phyloP scores from a whole-genome alignment of 2,329 filamentous ascomycete species.

The Passalora sequoiae region DNA sequence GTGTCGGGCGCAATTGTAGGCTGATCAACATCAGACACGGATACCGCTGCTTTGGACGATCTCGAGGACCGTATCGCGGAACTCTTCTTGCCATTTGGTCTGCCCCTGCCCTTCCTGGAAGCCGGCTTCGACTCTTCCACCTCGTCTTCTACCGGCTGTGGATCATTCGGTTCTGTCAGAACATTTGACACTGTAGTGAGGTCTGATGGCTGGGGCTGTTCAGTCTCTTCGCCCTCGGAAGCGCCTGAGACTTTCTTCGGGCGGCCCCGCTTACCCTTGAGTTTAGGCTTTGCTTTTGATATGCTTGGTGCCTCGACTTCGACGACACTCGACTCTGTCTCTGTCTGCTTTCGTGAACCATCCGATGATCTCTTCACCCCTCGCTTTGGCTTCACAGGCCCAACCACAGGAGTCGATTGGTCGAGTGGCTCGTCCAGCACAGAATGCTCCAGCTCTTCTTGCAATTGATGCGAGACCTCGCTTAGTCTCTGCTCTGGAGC shows the following conservation, averaged over 20 bases:
- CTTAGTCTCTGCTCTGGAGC: slow-evolving; percentile 16
- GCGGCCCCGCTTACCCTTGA: slow-evolving; percentile 22
- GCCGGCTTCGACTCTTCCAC: slow-evolving; percentile 17
- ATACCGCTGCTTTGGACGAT: slow-evolving; percentile 23
- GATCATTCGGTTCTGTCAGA: slow-evolving; percentile 12
- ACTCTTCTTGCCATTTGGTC: slow-evolving; percentile 25
- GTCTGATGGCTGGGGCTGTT: neutral
- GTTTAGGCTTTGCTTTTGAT: slow-evolving; percentile 28
- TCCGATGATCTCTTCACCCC: slow-evolving; percentile 38
- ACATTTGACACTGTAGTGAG: slow-evolving; percentile 5
- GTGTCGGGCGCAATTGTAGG: too few species aligned
- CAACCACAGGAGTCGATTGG: slow-evolving; percentile 25
- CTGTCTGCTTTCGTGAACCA: slow-evolving; percentile 30
- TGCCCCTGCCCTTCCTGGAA: slow-evolving; percentile 28
- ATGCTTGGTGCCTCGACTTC: slow-evolving; percentile 18
- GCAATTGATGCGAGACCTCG: slow-evolving; percentile 29
- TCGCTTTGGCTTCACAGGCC: slow-evolving; percentile 23
- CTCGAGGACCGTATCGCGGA: slow-evolving; percentile 22
- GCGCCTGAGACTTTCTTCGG: slow-evolving; percentile 16
- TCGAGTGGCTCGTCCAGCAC: slow-evolving; percentile 23
- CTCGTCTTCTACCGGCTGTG: slow-evolving; percentile 9
- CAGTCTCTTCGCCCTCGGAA: slow-evolving; percentile 10
- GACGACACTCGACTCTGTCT: slow-evolving; percentile 21
- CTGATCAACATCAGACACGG: slow-evolving; percentile 17
- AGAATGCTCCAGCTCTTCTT: slow-evolving; percentile 31